phyloP scores from a whole-genome alignment of 1,139 yeast genomes.

The Candida sanyaensis region DNA sequence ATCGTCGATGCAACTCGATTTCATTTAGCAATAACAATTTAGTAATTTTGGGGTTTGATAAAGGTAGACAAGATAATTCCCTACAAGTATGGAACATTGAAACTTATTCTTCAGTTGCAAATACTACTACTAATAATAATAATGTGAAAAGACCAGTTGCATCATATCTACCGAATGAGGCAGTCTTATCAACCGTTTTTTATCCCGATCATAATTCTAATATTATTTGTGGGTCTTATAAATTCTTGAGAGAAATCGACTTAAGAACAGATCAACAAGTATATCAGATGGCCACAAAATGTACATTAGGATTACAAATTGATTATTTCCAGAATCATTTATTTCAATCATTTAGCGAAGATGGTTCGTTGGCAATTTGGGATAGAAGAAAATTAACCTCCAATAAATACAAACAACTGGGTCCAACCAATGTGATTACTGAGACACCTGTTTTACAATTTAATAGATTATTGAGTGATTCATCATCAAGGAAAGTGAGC shows the following conservation, averaged over 20 bases:
- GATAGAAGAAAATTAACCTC: conserved; percentile 68
- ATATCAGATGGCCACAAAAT: conserved; percentile 75
- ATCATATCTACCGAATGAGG: conserved; percentile 72
- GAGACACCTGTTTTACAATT: conserved; percentile 69
- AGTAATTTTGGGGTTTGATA: conserved; percentile 79
- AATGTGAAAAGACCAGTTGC: conserved; percentile 56
- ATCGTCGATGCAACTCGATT: conserved; percentile 74
- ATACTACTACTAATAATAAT: conserved; percentile 46
- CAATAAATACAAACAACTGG: conserved; percentile 16
- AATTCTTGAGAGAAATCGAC: conserved; percentile 78
- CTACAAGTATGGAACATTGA: conserved; percentile 82
- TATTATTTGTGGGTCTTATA: conserved; percentile 75
- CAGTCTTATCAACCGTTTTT: conserved; percentile 68
- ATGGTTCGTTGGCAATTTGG: conserved; percentile 85
- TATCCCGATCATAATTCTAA: conserved; percentile 58
- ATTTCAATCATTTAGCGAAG: conserved; percentile 78
- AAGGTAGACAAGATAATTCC: conserved; percentile 76
- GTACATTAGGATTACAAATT: conserved; percentile 66
- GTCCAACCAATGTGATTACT: conserved; percentile 26
- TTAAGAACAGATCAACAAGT: conserved; percentile 66
- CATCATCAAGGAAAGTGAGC: conserved; percentile 59
- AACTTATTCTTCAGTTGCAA: conserved; percentile 46
- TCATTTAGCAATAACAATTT: conserved; percentile 67
- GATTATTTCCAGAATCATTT: conserved; percentile 66
- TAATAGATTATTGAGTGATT: conserved; percentile 66